Conservation (phyloP, 73 alveolate genomes). For the Uronychia setigera region DNA sequence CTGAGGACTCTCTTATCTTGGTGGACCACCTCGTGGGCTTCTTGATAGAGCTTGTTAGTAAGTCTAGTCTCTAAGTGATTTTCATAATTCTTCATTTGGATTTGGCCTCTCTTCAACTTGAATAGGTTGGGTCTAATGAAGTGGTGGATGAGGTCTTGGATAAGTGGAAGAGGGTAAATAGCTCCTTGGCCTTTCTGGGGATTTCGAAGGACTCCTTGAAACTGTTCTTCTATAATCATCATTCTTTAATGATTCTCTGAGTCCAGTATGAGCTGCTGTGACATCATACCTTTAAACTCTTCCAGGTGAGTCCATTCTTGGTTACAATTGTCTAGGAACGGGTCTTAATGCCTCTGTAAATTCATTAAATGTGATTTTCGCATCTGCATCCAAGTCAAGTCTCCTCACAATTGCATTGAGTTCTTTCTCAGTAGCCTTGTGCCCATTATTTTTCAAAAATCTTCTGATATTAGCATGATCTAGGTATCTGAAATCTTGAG, state of each 20-base stretch:
- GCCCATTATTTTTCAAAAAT: neutral
- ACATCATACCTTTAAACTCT: neutral
- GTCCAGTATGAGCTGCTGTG: neutral
- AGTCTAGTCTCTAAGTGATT: too few relatives aligned
- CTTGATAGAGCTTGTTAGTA: too few relatives aligned
- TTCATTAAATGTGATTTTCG: constrained; percentile 47
- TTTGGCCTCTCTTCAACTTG: too few relatives aligned
- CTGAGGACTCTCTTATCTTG: too few relatives aligned
- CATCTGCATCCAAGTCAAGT: constrained; percentile 23
- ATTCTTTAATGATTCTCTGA: neutral
- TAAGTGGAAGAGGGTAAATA: too few relatives aligned
- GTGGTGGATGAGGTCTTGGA: too few relatives aligned
- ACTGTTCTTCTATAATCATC: neutral
- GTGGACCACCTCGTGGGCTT: too few relatives aligned
- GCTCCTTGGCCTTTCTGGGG: neutral
- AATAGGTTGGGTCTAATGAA: too few relatives aligned
- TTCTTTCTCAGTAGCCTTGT: constrained; percentile 9
- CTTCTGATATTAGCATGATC: neutral
- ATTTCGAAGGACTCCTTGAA: neutral
- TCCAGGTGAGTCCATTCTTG: neutral
- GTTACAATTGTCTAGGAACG: neutral
- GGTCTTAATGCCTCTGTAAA: constrained; percentile 44
- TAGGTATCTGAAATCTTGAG: neutral
- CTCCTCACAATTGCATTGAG: constrained; percentile 44
- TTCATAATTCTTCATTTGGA: too few relatives aligned